phyloP scores from a whole-genome alignment of 768 basidiomycete species.

The Leccinum barrowsii region DNA sequence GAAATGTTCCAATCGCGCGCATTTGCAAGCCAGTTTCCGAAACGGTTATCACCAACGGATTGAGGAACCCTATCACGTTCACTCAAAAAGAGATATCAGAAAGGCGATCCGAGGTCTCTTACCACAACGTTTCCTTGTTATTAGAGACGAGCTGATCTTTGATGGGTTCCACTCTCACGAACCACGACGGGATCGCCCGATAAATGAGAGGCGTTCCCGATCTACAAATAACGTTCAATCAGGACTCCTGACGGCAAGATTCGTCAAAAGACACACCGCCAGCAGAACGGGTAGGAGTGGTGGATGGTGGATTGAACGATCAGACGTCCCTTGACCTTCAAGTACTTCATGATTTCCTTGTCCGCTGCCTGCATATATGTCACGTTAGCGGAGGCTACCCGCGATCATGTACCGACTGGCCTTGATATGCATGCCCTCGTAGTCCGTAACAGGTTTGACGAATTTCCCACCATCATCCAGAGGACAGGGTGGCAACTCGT shows the following conservation, averaged over 20 bases:
- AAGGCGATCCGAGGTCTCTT: constrained; percentile 10
- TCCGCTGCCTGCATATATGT: constrained; percentile 70
- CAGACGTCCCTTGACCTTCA: constrained; percentile 84
- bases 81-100: not conserved
- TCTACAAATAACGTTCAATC: constrained; percentile 36
- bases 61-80: constrained; percentile 77
- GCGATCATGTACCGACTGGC: constrained; percentile 34
- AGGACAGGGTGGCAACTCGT: constrained; percentile 96
- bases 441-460: constrained; percentile 87
- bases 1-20: constrained; percentile 99
- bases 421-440: constrained; percentile 87
- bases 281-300: constrained; percentile 97
- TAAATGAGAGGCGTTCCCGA: constrained; percentile 97
- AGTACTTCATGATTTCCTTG: constrained; percentile 85
- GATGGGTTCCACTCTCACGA: constrained; percentile 82
- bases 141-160: constrained; percentile 85
- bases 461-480: constrained; percentile 88
- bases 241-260: not conserved
- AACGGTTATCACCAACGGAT: constrained; percentile 83
- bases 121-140: constrained; percentile 91
- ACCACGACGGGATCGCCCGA: constrained; percentile 95
- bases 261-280: constrained; percentile 56
- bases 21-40: constrained; percentile 96
- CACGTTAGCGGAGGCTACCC: not conserved
- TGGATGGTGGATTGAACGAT: constrained; percentile 82